Evolutionary conservation across 345 rosid species (phyloP).

Genomic region (Balakata baccata): DNA sequence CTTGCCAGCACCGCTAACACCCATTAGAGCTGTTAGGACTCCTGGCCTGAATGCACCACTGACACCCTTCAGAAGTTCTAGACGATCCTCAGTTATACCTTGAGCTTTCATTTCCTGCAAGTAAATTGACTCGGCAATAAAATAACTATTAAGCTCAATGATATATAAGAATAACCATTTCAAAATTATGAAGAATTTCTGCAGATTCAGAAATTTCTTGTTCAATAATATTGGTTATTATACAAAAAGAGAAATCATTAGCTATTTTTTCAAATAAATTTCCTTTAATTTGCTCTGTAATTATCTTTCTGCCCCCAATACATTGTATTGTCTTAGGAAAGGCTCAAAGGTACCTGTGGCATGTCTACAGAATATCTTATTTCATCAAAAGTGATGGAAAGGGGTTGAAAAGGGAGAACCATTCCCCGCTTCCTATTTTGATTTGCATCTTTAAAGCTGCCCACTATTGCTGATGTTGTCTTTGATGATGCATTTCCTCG

Average conservation of each 20-base stretch:
- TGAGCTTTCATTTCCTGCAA: constrained; percentile 61
- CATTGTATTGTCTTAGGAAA: not conserved
- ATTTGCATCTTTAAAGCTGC: constrained; percentile 27
- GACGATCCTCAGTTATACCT: constrained; percentile 44
- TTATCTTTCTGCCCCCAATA: not conserved
- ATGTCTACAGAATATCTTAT: constrained; percentile 60
- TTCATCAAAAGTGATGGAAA: constrained; percentile 52
- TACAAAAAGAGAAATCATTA: not conserved
- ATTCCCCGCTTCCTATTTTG: constrained; percentile 46
- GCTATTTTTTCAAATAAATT: not conserved
- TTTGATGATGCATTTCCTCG: constrained; percentile 27
- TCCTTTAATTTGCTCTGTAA: not conserved
- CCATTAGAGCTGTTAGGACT: constrained; percentile 66
- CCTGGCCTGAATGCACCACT: constrained; percentile 70
- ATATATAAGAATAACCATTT: not conserved
- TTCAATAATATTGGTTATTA: not conserved
- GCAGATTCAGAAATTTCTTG: not conserved
- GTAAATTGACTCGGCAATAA: not conserved
- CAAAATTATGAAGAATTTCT: not conserved
- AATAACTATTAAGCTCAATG: not conserved
- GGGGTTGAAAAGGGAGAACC: constrained; percentile 68
- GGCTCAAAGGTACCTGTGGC: constrained; percentile 46
- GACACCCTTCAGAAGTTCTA: constrained; percentile 60
- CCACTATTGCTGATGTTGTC: constrained; percentile 36
- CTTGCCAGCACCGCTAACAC: constrained; percentile 70